phyloP scores from a whole-genome alignment of 352 stramenopile genomes.

The Phytophthora lateralis region DNA sequence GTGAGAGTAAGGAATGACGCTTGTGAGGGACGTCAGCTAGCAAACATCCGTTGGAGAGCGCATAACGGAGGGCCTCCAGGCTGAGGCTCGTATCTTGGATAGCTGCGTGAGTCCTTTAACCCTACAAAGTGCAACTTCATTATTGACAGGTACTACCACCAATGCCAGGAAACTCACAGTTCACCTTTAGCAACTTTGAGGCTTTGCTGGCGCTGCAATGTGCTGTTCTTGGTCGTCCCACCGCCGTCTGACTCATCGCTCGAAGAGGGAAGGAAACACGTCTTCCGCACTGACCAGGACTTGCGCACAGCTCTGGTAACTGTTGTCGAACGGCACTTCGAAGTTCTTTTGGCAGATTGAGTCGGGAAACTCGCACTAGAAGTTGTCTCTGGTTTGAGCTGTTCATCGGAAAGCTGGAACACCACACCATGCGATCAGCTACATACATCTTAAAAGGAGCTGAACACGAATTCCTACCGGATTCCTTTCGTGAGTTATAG shows the following conservation, averaged over 20 bases:
- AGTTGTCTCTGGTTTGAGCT: conserved; percentile 1
- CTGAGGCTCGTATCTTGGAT: conserved; percentile 12
- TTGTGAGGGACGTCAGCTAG: conserved; percentile 1
- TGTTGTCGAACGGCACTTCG: not conserved
- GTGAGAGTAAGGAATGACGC: conserved; percentile 13
- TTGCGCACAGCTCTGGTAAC: conserved; percentile 1
- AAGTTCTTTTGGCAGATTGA: not conserved
- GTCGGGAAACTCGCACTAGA: not conserved
- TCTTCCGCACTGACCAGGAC: conserved; percentile 13
- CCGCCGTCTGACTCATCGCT: conserved; percentile 22
- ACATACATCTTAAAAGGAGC: not conserved
- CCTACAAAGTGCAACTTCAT: conserved; percentile 8
- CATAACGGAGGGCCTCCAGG: conserved; percentile 28
- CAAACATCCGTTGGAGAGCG: conserved; percentile 57
- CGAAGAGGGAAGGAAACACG: conserved; percentile 27
- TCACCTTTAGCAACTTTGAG: conserved; percentile 20
- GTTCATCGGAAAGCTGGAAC: not conserved
- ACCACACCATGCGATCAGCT: not conserved
- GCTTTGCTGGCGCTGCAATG: conserved; percentile 7
- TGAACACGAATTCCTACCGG: conserved; percentile 5
- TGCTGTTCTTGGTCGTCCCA: conserved; percentile 8
- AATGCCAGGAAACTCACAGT: not conserved
- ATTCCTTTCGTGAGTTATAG: not conserved
- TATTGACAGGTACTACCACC: not conserved
- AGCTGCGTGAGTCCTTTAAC: conserved; percentile 8